Conservation (phyloP, 345 rosid species). For the Eucalyptus rudis region DNA sequence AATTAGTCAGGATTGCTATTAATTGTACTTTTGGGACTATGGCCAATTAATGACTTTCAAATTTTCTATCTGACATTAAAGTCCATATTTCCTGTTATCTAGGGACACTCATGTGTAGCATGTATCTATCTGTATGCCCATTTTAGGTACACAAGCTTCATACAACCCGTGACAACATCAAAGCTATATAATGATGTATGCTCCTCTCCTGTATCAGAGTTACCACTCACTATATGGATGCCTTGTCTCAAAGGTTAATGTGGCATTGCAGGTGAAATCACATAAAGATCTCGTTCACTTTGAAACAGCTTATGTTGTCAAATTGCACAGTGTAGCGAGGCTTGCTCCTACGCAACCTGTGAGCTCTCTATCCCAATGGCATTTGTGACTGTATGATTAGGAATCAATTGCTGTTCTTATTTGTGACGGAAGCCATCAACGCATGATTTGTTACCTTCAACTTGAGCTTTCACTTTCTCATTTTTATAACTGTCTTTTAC, state of each 20-base stretch:
- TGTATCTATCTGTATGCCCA: not conserved
- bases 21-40: not conserved
- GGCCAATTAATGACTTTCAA: not conserved
- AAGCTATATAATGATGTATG: conserved; percentile 84
- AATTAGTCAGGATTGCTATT: not conserved
- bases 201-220: not conserved
- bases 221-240: not conserved
- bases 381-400: not conserved
- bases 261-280: conserved; percentile 60
- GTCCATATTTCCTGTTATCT: not conserved
- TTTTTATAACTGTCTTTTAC: not conserved
- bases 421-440: not conserved
- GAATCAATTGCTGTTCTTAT: not conserved
- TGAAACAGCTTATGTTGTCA: conserved; percentile 98
- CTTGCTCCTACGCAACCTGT: conserved; percentile 83
- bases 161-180: conserved; percentile 87
- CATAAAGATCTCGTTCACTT: conserved; percentile 83
- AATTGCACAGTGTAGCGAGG: conserved; percentile 73
- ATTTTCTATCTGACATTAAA: not conserved
- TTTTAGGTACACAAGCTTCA: conserved; percentile 90
- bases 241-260: not conserved
- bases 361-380: conserved; percentile 6
- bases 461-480: not conserved
- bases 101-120: not conserved
- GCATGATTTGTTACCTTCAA: not conserved